Evolutionary conservation across 305 asterid genomes (phyloP).

Genomic region (Fraxinus platypoda): DNA sequence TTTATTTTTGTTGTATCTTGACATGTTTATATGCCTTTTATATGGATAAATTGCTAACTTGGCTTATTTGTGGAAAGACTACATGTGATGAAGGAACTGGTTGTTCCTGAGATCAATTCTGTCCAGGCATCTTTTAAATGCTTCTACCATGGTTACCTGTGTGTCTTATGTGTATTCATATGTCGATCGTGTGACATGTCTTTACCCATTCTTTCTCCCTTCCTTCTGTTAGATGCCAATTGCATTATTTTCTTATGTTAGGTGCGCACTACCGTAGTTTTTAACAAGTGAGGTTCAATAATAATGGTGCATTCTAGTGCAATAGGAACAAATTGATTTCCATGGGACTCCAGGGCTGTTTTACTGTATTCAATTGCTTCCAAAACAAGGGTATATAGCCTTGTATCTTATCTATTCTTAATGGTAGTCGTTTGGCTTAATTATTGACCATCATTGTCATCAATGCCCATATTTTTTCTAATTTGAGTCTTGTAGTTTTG

Average conservation of each 20-base stretch:
- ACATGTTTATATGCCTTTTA: background rate
- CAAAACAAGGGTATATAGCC: background rate
- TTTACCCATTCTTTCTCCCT: background rate
- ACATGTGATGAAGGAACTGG: background rate
- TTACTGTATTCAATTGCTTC: background rate
- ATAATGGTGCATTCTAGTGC: background rate
- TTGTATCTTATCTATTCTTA: background rate
- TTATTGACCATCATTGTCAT: background rate
- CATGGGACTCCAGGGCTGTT: background rate
- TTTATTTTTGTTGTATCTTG: background rate
- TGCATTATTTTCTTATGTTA: background rate
- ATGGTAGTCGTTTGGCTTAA: background rate
- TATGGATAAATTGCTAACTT: background rate
- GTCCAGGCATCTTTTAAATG: slow-evolving; percentile 5
- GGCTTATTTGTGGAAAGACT: background rate
- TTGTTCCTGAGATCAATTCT: background rate
- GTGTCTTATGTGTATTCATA: background rate
- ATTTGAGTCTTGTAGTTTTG: background rate
- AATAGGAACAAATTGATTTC: background rate
- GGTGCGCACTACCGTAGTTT: background rate
- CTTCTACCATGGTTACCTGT: background rate
- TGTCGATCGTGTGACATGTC: background rate
- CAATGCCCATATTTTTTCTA: background rate
- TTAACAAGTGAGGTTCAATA: background rate
- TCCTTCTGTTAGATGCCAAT: background rate